These are phyloP conservation scores for Ceratocystis cubensis DNA, from an alignment of 2,329 filamentous ascomycete species.

Conservation along the genomic window DNA sequence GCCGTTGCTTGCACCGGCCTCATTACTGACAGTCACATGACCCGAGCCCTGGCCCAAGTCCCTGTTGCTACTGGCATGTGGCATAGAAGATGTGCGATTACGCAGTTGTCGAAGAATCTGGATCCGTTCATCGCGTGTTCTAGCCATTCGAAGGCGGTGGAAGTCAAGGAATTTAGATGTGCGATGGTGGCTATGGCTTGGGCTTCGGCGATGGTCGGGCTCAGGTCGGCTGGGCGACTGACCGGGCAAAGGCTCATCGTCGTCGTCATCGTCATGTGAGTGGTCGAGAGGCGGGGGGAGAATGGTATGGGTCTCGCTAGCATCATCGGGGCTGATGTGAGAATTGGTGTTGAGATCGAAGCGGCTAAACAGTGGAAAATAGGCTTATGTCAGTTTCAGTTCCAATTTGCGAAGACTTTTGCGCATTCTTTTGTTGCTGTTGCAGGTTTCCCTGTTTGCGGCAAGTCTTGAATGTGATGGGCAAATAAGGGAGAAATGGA, in stretches of 20 bases:
- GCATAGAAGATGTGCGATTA: slow-evolving; percentile 6
- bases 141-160: slow-evolving; percentile 44
- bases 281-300: slow-evolving; percentile 35
- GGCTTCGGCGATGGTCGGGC: background rate
- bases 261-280: slow-evolving; percentile 24
- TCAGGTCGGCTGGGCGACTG: slow-evolving; percentile 28
- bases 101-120: slow-evolving; percentile 41
- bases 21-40: background rate
- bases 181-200: slow-evolving; percentile 25
- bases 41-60: background rate
- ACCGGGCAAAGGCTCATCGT: slow-evolving; percentile 26
- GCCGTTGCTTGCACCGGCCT: background rate
- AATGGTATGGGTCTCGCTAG: slow-evolving; percentile 1
- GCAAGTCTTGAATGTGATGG: background rate
- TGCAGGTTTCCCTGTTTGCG: background rate
- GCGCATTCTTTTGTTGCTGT: background rate
- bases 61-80: background rate
- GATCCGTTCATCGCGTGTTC: slow-evolving; percentile 46
- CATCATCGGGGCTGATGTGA: slow-evolving; percentile 22
- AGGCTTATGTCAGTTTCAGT: background rate
- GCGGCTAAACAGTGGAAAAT: slow-evolving; percentile 31
- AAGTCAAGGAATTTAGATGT: slow-evolving; percentile 44
- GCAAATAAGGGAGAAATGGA: background rate
- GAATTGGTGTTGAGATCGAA: slow-evolving; percentile 35
- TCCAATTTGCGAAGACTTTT: background rate